These are phyloP conservation scores for Phytophthora pisi DNA, from an alignment of 352 stramenopile genomes.

Conservation along the genomic window DNA sequence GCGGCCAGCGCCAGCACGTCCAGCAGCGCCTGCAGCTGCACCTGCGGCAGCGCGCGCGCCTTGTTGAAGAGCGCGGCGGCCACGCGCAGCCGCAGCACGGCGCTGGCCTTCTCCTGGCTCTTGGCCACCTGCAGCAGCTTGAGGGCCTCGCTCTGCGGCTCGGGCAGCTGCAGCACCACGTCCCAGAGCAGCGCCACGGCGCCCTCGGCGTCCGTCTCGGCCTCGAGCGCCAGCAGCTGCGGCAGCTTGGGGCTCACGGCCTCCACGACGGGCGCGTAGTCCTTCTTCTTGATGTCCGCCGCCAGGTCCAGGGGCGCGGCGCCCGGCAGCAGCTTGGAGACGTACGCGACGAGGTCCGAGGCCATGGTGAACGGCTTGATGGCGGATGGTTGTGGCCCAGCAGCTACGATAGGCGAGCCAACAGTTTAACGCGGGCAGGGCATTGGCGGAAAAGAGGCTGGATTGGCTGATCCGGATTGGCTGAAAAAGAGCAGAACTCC, in stretches of 20 bases:
- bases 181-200: constrained; percentile 73
- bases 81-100: constrained; percentile 75
- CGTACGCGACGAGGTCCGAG: constrained; percentile 75
- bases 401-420: not conserved
- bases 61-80: constrained; percentile 81
- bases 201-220: constrained; percentile 82
- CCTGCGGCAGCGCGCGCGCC: constrained; percentile 51
- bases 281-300: constrained; percentile 69
- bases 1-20: constrained; percentile 62
- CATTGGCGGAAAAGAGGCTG: not conserved
- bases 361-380: constrained; percentile 25
- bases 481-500: not conserved
- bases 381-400: not conserved
- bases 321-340: constrained; percentile 77
- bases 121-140: constrained; percentile 60
- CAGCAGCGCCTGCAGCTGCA: constrained; percentile 77
- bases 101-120: constrained; percentile 54
- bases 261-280: constrained; percentile 52
- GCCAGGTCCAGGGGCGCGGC: constrained; percentile 50
- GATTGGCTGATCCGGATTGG: not conserved
- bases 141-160: constrained; percentile 39
- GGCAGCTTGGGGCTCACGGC: constrained; percentile 55
- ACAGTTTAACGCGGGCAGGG: not conserved
- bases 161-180: constrained; percentile 49
- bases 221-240: constrained; percentile 66